Percentiles rank a stretch among this genome's conserved stretches.
Evolutionary conservation across 371 early-diverging fungal species (phyloP).

Genomic region (Mucor lusitanicus): DNA sequence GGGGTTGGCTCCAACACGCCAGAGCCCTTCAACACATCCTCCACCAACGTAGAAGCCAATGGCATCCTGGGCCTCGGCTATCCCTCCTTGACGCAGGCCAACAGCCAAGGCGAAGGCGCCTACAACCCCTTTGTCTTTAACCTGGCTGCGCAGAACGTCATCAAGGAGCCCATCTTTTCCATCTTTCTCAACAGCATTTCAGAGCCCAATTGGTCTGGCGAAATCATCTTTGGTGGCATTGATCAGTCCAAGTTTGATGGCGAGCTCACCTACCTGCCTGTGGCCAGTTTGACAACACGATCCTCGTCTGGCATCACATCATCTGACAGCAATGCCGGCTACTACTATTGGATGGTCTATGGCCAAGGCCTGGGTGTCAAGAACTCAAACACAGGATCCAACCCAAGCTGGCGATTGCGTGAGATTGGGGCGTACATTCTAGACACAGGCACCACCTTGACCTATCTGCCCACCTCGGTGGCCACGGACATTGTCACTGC

Average conservation of each 20-base stretch:
- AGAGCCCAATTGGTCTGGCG: constrained; percentile 47
- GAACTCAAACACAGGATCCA: constrained; percentile 10
- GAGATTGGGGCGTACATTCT: constrained; percentile 41
- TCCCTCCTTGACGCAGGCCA: constrained; percentile 41
- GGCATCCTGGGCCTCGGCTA: constrained; percentile 54
- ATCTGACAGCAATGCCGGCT: constrained; percentile 5
- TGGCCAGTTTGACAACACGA: constrained; percentile 27
- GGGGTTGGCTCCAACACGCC: constrained; percentile 5
- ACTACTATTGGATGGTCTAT: constrained; percentile 54
- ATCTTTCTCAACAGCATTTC: constrained; percentile 37
- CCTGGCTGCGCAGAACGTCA: constrained; percentile 35
- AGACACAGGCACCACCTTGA: constrained; percentile 53
- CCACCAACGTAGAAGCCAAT: constrained; percentile 35
- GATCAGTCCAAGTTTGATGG: constrained; percentile 56
- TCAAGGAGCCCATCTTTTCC: constrained; percentile 43
- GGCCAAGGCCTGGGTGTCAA: constrained; percentile 41
- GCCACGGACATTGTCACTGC: constrained; percentile 33
- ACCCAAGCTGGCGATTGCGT: constrained; percentile 18
- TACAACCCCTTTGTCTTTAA: constrained; percentile 51
- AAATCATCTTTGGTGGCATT: constrained; percentile 62
- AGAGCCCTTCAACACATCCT: constrained; percentile 2
- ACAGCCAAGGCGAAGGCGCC: constrained; percentile 25
- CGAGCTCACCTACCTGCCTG: constrained; percentile 48
- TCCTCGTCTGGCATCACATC: not conserved
- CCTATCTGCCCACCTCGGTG: constrained; percentile 39